phyloP scores from a whole-genome alignment of 345 rosid species.

The Salix suchowensis region DNA sequence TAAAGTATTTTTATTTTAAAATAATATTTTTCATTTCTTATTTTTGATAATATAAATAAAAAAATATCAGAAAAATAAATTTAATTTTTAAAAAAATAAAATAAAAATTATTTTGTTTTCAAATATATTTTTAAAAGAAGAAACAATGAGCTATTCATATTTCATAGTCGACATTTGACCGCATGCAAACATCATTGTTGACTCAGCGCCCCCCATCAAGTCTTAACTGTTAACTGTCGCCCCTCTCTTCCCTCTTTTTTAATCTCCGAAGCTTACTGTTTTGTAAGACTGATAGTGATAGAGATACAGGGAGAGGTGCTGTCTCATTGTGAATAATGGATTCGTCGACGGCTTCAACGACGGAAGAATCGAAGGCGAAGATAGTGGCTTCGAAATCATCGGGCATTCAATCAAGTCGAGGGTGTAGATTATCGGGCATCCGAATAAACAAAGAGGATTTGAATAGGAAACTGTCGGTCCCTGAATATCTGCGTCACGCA shows the following conservation, averaged over 20 bases:
- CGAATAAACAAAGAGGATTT: slow-evolving; percentile 69
- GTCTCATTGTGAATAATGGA: slow-evolving; percentile 32
- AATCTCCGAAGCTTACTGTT: not conserved
- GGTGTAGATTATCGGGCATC: slow-evolving; percentile 57
- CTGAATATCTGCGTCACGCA: slow-evolving; percentile 66
- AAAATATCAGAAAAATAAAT: too few species aligned
- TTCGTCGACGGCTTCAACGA: slow-evolving; percentile 32
- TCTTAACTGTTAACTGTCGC: too few species aligned
- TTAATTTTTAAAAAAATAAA: too few species aligned
- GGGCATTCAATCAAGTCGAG: slow-evolving; percentile 55
- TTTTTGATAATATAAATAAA: too few species aligned
- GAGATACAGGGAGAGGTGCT: not conserved
- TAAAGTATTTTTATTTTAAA: too few species aligned
- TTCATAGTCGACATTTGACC: too few species aligned
- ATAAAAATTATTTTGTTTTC: too few species aligned
- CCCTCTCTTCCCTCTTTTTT: not conserved
- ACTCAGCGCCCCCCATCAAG: too few species aligned
- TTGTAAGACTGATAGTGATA: not conserved
- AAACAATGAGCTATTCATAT: too few species aligned
- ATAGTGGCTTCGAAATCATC: slow-evolving; percentile 55
- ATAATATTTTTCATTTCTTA: too few species aligned
- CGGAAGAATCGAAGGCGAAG: slow-evolving; percentile 44
- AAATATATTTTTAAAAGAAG: too few species aligned
- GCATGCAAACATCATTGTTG: too few species aligned
- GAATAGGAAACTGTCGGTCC: slow-evolving; percentile 48